phyloP scores from a whole-genome alignment of 2,329 filamentous ascomycete genomes.

The Magnaporthiopsis incrustans region DNA sequence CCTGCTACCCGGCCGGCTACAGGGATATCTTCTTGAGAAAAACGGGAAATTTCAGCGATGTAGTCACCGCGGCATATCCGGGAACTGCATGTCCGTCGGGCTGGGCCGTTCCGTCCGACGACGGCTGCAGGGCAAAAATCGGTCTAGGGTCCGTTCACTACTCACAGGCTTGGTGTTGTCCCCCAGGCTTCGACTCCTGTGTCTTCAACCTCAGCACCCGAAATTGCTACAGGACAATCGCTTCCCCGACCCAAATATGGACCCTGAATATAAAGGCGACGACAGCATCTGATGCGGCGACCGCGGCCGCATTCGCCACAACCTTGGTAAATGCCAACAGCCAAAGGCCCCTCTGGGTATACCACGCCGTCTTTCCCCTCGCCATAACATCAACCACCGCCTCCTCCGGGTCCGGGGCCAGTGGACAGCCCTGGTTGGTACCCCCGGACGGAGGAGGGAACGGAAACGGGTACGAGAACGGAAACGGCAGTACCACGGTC shows the following conservation, averaged over 20 bases:
- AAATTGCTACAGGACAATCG: conserved; percentile 1
- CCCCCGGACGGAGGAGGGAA: neutral
- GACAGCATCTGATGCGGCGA: neutral
- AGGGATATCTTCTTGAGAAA: conserved; percentile 5
- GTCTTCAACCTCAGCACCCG: neutral
- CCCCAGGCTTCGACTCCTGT: conserved; percentile 2
- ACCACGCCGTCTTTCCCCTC: conserved; percentile 4
- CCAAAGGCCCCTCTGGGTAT: neutral
- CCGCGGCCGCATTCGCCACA: neutral
- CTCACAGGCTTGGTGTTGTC: conserved; percentile 5
- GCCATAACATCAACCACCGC: conserved; percentile 1
- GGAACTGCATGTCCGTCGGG: conserved; percentile 4
- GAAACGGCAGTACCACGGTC: neutral
- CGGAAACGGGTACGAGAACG: neutral
- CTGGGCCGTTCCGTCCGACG: neutral
- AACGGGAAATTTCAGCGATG: neutral
- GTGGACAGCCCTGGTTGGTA: neutral
- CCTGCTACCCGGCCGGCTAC: conserved; percentile 3
- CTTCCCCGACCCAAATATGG: conserved; percentile 2
- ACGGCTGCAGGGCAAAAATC: neutral
- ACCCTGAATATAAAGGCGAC: neutral
- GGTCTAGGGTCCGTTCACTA: neutral
- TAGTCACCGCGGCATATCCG: conserved; percentile 1
- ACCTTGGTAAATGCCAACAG: neutral
- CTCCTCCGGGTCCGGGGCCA: neutral